Evolutionary conservation across 805 yeast species (phyloP).

Genomic region (Starmerella scarabaei): DNA sequence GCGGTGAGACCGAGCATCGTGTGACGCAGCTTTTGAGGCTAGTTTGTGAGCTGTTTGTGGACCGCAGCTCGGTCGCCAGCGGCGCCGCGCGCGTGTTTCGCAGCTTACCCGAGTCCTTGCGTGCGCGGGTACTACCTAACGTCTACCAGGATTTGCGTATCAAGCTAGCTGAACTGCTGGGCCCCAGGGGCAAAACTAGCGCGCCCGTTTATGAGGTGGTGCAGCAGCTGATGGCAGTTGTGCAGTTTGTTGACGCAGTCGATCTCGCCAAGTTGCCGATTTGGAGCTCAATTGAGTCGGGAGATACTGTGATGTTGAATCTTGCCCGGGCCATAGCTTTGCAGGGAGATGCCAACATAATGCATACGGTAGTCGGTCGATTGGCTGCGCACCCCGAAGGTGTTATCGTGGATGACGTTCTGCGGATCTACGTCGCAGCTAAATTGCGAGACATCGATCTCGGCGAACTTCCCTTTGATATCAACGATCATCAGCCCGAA

Average conservation of each 20-base stretch:
- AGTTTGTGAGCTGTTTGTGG: conserved; percentile 5
- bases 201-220: neutral
- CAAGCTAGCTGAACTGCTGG: conserved; percentile 12
- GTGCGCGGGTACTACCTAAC: conserved; percentile 1
- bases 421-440: conserved; percentile 12
- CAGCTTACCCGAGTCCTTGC: conserved; percentile 1
- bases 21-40: neutral
- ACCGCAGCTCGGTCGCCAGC: conserved; percentile 3
- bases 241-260: conserved; percentile 4
- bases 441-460: conserved; percentile 13
- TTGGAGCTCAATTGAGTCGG: conserved; percentile 2
- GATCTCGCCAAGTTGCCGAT: conserved; percentile 13
- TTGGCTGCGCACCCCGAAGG: conserved; percentile 1
- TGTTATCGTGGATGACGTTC: conserved; percentile 11
- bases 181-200: conserved; percentile 12
- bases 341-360: conserved; percentile 1
- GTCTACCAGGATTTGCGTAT: conserved; percentile 12
- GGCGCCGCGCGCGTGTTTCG: conserved; percentile 3
- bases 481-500: conserved; percentile 1
- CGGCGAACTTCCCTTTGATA: neutral
- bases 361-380: conserved; percentile 3
- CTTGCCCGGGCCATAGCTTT: conserved; percentile 12
- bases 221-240: conserved; percentile 4
- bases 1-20: conserved; percentile 1
- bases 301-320: neutral